Evolutionary conservation across 2,329 filamentous ascomycete genomes (phyloP).

Genomic region (Trichophyton verrucosum): DNA sequence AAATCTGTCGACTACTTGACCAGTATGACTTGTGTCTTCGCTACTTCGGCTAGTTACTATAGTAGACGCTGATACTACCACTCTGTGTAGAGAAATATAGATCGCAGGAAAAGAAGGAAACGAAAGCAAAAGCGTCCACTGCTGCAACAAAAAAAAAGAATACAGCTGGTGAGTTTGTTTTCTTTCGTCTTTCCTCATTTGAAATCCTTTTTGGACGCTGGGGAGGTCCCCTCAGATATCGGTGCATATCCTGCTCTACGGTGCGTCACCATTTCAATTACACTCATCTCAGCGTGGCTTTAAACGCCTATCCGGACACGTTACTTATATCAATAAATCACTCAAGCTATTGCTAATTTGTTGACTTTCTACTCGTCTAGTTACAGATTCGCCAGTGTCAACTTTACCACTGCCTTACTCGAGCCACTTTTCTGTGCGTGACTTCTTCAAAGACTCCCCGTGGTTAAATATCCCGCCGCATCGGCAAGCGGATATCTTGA

Average conservation of each 20-base stretch:
- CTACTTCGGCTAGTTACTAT: neutral
- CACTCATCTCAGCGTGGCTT: neutral
- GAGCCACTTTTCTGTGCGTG: slow-evolving; percentile 35
- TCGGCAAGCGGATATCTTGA: slow-evolving; percentile 51
- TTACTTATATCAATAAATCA: neutral
- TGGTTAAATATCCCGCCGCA: slow-evolving; percentile 64
- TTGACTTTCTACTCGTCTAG: neutral
- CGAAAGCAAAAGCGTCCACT: neutral
- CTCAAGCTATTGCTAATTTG: neutral
- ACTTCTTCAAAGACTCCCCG: slow-evolving; percentile 71
- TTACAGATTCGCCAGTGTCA: neutral
- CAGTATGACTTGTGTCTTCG: slow-evolving; percentile 35
- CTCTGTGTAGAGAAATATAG: slow-evolving; percentile 10
- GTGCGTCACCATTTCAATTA: slow-evolving; percentile 1
- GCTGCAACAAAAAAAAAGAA: slow-evolving; percentile 2
- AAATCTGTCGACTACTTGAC: slow-evolving; percentile 73
- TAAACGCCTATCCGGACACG: neutral
- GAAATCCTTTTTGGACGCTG: neutral
- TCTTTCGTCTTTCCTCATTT: neutral
- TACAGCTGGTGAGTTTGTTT: slow-evolving; percentile 8
- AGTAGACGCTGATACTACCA: neutral
- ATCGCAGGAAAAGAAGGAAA: slow-evolving; percentile 1
- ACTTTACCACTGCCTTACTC: slow-evolving; percentile 9
- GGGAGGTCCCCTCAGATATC: neutral
- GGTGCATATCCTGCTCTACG: neutral